Evolutionary conservation across 169 alveolate genomes (phyloP).

Genomic region (Theileria orientalis): DNA sequence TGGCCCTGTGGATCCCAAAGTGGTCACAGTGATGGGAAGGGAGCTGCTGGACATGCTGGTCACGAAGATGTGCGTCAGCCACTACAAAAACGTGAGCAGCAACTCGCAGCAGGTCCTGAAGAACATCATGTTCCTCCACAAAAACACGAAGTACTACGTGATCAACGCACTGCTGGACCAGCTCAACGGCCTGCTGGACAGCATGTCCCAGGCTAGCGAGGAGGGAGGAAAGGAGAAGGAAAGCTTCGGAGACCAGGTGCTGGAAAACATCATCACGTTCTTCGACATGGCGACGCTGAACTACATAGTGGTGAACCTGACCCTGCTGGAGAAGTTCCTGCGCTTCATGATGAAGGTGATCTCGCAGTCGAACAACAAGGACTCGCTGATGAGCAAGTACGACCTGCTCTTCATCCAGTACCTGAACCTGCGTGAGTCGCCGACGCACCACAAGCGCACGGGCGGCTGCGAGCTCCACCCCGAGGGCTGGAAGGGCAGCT

Average conservation of each 20-base stretch:
- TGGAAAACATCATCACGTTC: not conserved
- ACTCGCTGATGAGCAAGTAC: conserved; percentile 49
- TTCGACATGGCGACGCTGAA: not conserved
- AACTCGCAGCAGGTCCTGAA: not conserved
- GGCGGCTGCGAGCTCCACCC: too few species aligned
- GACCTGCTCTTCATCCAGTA: conserved; percentile 24
- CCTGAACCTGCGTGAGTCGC: conserved; percentile 27
- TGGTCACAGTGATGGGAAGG: not conserved
- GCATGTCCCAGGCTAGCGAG: not conserved
- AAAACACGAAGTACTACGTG: conserved; percentile 1
- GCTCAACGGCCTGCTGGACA: not conserved
- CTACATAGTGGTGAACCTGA: not conserved
- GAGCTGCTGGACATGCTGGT: not conserved
- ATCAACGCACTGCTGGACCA: not conserved
- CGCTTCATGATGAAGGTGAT: conserved; percentile 28
- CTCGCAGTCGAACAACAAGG: conserved; percentile 37
- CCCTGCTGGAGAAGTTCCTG: conserved; percentile 33
- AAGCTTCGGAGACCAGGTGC: not conserved
- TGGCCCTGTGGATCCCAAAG: not conserved
- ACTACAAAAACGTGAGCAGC: conserved; percentile 1
- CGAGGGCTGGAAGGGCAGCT: too few species aligned
- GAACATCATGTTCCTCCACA: not conserved
- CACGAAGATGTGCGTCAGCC: not conserved
- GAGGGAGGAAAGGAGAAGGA: not conserved
- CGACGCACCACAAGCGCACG: not conserved